Evolutionary conservation across 1,139 yeast genomes (phyloP), one percentile per base, ranked within the genome.

Genomic region (Pichia sp.): DNA sequence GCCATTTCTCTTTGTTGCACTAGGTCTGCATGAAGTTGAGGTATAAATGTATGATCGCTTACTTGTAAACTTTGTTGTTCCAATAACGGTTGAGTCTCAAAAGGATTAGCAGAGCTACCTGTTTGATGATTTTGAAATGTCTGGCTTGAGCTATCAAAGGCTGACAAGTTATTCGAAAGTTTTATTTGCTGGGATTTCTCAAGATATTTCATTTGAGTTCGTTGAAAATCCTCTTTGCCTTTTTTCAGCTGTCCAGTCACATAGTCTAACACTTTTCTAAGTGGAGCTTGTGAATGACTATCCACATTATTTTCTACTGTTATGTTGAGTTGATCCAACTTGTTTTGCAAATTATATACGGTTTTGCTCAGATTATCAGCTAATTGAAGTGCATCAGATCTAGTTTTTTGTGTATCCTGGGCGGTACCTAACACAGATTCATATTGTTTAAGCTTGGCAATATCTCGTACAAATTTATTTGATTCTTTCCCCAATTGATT

Each of bases 1-100:
- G 85, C 94, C 20, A 74, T 63, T 46, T 83, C 80, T 43, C 95
- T 64, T 54, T 85, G 91, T 45, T 79, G 76, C 2, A 88, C 77
- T 7, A 88, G 62, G 10, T 78, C 63, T 3, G 74, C 54, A 52
- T 86, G 95, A 50, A 83, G 79, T 26, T 26, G 30, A 6, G 30
- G 30, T 14, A 26, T 7, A 26, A 14, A 26, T 6, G 17, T 17
- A 26, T 26, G 14, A 8, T 26, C 30, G 14, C 14, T 10, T 12
- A 14, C 4, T 26, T 52, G 30, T 9, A 26, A 8, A 26, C 30
- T 26, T 11, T 26, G 11, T 14, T 26, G 80, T 26, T 7, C 8
- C 7, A 26, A 18, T 11, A 26, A 14, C 15, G 30, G 30, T 10
- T 26, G 30, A 9, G 14, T 26, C 8, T 26, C 30, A 14, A 6